Percentiles rank a stretch among this genome's conserved stretches.
phyloP scores from a whole-genome alignment of 495 filamentous ascomycete genomes.

The Rhypophila decipiens region DNA sequence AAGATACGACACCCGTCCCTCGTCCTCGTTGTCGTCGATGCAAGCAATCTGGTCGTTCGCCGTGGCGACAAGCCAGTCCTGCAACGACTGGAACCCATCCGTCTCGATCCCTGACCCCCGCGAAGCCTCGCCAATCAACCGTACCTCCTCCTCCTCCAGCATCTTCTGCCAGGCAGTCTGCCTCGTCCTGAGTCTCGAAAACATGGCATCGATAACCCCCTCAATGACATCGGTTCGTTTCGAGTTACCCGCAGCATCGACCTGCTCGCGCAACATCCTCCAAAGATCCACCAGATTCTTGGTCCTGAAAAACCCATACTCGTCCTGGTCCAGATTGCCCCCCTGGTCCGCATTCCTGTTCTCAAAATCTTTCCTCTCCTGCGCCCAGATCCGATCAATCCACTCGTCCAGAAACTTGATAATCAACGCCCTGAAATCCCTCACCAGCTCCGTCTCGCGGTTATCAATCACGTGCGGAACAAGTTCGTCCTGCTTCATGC shows the following conservation, averaged over 20 bases:
- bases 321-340: conserved; percentile 71
- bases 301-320: conserved; percentile 82
- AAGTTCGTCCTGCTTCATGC: conserved; percentile 65
- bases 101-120: conserved; percentile 54
- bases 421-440: conserved; percentile 90
- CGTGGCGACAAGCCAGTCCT: conserved; percentile 93
- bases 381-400: conserved; percentile 83
- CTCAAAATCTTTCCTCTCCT: conserved; percentile 73
- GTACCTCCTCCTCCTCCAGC: conserved; percentile 76
- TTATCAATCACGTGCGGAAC: conserved; percentile 80
- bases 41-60: conserved; percentile 98
- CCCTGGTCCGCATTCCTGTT: conserved; percentile 66
- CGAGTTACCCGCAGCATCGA: conserved; percentile 71
- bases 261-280: conserved; percentile 92
- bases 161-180: conserved; percentile 81
- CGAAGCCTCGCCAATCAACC: conserved; percentile 56
- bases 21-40: conserved; percentile 80
- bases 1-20: conserved; percentile 66
- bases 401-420: conserved; percentile 93
- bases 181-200: conserved; percentile 70
- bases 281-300: conserved; percentile 89
- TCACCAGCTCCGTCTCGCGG: conserved; percentile 79
- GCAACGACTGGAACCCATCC: conserved; percentile 73
- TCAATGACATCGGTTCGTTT: conserved; percentile 81
- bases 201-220: conserved; percentile 91